These are phyloP conservation scores for Flaveria sonorensis DNA, from an alignment of 129 eudicot species.

Conservation along the genomic window DNA sequence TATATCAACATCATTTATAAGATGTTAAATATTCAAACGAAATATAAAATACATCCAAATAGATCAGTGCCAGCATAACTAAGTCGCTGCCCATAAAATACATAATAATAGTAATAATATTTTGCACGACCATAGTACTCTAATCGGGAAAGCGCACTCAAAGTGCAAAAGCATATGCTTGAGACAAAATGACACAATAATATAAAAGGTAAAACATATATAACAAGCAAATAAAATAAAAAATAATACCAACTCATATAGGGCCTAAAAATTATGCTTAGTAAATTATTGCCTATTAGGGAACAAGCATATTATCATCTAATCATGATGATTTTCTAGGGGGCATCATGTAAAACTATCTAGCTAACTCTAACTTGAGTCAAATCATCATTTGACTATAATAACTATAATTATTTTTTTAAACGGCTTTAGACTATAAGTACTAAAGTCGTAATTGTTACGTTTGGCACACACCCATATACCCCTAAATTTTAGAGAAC, in stretches of 20 bases:
- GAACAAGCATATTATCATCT: neutral
- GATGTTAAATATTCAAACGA: neutral
- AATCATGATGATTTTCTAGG: neutral
- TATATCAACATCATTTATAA: slow-evolving; percentile 4
- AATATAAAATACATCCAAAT: neutral
- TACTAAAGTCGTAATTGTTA: neutral
- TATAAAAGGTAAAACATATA: neutral
- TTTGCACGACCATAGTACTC: neutral
- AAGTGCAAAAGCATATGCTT: neutral
- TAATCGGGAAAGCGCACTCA: neutral
- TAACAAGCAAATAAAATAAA: neutral
- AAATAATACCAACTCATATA: neutral
- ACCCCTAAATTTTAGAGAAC: neutral
- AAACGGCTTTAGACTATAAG: no score
- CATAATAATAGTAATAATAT: slow-evolving; percentile 5
- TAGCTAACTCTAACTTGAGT: neutral
- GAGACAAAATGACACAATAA: neutral
- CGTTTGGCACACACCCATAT: neutral
- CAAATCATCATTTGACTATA: neutral
- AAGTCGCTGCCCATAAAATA: neutral
- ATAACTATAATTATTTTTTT: neutral
- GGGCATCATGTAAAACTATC: neutral
- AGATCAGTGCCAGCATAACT: slow-evolving; percentile 1
- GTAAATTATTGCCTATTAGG: no score
- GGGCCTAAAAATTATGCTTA: no score